phyloP scores from a whole-genome alignment of 768 basidiomycete species.

The Udeniomyces megalosporus region DNA sequence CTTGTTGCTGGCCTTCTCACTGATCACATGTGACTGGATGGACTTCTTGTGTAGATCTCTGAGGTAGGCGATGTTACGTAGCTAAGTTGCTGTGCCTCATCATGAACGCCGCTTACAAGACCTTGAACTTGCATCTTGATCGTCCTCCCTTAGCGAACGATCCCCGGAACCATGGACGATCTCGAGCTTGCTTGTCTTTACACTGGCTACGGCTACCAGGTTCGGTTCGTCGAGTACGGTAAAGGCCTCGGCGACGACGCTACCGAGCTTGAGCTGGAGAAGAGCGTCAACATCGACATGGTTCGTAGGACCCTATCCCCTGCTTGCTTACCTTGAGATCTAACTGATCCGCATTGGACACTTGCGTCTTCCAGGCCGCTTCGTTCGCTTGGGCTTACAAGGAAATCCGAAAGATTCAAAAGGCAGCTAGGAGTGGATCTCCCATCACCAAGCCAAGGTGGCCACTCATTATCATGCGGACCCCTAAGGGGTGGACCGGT shows the following conservation, averaged over 20 bases:
- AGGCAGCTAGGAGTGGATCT: slow-evolving; percentile 55
- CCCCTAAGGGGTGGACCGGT: slow-evolving; percentile 65
- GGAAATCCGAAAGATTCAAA: slow-evolving; percentile 53
- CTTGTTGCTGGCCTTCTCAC: slow-evolving; percentile 13
- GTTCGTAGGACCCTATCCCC: slow-evolving; percentile 29
- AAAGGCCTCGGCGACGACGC: slow-evolving; percentile 9
- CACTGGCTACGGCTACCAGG: slow-evolving; percentile 62
- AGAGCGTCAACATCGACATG: slow-evolving; percentile 50
- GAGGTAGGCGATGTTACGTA: too few species aligned
- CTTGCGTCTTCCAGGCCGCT: slow-evolving; percentile 26
- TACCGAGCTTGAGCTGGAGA: slow-evolving; percentile 24
- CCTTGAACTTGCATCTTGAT: too few species aligned
- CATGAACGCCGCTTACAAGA: too few species aligned
- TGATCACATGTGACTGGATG: not conserved
- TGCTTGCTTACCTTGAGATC: too few species aligned
- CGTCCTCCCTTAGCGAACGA: too few species aligned
- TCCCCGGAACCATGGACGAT: slow-evolving; percentile 80
- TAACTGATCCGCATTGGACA: too few species aligned
- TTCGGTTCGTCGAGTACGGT: slow-evolving; percentile 52
- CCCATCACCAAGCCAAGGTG: slow-evolving; percentile 71
- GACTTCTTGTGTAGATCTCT: slow-evolving; percentile 17
- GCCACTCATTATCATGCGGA: slow-evolving; percentile 72
- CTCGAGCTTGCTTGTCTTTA: slow-evolving; percentile 44
- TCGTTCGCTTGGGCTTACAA: slow-evolving; percentile 64
- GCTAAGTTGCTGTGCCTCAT: too few species aligned